Evolutionary conservation across 2,329 filamentous ascomycete species (phyloP), one percentile per base, ranked within the genome.

Genomic region (Elsinoe australis): DNA sequence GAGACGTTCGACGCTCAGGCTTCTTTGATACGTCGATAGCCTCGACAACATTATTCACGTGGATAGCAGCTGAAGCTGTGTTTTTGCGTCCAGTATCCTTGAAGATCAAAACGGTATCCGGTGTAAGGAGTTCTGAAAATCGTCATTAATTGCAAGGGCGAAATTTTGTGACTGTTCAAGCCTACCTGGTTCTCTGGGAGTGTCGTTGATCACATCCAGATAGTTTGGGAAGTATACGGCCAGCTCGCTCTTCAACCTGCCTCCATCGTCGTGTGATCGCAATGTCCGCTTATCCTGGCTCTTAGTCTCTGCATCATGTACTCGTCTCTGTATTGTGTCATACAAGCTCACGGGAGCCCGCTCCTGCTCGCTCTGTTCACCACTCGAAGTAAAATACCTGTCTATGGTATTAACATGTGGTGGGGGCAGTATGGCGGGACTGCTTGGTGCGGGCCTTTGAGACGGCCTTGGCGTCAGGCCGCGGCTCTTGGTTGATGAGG

Each of bases 151-250:
- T 49, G 26, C 26, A 6, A 33, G 47, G 36, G 41, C 22, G 15
- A 29, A 4, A 31, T 28, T 4, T 29, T 24, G 5, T 7, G 31
- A 5, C 9, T 22, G 8, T 31, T 18, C 31, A 24, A 5, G 21
- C 49, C 24, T 28, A 53, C 51, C 51, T 57, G 83, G 73, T 66
- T 89, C 83, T 58, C 83, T 83, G 31, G 82, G 79, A 54, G 87
- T 82, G 61, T 94, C 86, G 53, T 86, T 88, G 67, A 96, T 87
- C 56, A 95, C 79, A 63, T 94, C 87, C 66, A 95, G 89, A 66
- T 95, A 96, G 60, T 94, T 89, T 46, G 85, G 82, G 61, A 96
- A 95, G 68, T 95, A 96, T 39, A 80, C 78, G 29, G 88, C 83
- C 52, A 96, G 74, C 61, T 95, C 89, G 67, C 88, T 95, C 73